Base-by-base conservation (phyloP, 176 grass and related monocot species). In the Pontederia crassipes region DNA sequence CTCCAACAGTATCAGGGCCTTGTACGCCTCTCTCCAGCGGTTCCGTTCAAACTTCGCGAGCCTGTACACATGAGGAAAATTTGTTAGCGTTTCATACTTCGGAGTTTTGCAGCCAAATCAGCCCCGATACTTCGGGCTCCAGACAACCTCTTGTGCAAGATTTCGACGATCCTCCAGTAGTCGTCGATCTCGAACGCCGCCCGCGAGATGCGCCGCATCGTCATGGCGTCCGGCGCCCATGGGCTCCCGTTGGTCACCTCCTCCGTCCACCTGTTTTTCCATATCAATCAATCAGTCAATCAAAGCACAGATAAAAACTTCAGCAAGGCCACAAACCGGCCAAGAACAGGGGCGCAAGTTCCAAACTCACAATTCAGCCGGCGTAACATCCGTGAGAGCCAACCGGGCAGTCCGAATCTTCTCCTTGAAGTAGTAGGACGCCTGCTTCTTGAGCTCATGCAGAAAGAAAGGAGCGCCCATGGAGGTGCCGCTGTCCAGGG, bases 141-240 rank as follows among this genome's bases (percentile, higher is more conserved):
- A 28, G 8, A 46, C 1, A 9, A 83, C 80, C 81, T 83, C 55
- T 61, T 45, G 70, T 85, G 84, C 20, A 98, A 71, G 67, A 98
- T 83, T 72, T 84, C 78, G 0, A 81, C 55, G 77, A 98, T 98
- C 79, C 93, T 73, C 58, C 62, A 56, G 75, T 92, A 98, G 76
- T 98, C 93, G 67, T 98, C 84, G 54, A 98, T 76, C 66, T 98
- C 93, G 78, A 98, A 98, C 12, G 93, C 84, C 72, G 86, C 76
- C 58, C 82, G 81, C 2, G 93, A 86, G 49, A 98, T 98, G 77
- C 82, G 79, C 29, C 79, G 48, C 87, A 92, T 92, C 10, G 82
- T 89, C 74, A 85, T 98, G 26, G 80, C 79, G 78, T 79, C 89
- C 17, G 87, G 93, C 54, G 79, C 73, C 69, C 75, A 92, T 59